Evolutionary conservation across 331 rosid genomes (phyloP).

Genomic region (Arachis monticola): DNA sequence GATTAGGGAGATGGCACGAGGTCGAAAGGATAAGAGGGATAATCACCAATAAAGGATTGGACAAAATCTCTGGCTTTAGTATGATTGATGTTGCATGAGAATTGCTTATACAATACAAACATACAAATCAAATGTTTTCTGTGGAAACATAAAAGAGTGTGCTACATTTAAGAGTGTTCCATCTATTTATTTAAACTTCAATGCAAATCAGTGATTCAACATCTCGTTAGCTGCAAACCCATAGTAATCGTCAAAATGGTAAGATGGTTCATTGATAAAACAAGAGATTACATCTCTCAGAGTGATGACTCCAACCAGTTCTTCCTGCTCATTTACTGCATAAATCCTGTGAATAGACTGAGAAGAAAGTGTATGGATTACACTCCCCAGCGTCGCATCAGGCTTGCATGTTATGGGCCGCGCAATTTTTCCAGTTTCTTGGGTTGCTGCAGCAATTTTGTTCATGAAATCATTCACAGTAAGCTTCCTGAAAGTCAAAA

Average conservation of each 20-base stretch:
- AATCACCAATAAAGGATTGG: constrained; percentile 51
- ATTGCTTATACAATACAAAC: constrained; percentile 35
- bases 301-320: constrained; percentile 74
- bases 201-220: constrained; percentile 52
- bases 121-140: constrained; percentile 32
- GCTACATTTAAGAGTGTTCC: constrained; percentile 26
- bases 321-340: constrained; percentile 55
- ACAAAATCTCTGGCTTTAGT: constrained; percentile 68
- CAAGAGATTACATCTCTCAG: constrained; percentile 95
- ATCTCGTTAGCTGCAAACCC: constrained; percentile 74
- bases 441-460: constrained; percentile 47
- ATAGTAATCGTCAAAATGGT: constrained; percentile 66
- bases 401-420: constrained; percentile 75
- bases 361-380: constrained; percentile 73
- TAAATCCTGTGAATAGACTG: constrained; percentile 82
- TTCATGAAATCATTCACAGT: constrained; percentile 72
- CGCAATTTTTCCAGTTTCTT: constrained; percentile 50
- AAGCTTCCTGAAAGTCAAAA: constrained; percentile 65
- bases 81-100: constrained; percentile 53
- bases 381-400: constrained; percentile 62
- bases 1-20: constrained; percentile 72
- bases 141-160: constrained; percentile 31
- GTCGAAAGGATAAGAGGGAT: constrained; percentile 69
- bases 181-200: constrained; percentile 13
- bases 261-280: constrained; percentile 77